phyloP scores from a whole-genome alignment of 1,284 basidiomycete genomes.

The Apiotrichum mycotoxinovorans region DNA sequence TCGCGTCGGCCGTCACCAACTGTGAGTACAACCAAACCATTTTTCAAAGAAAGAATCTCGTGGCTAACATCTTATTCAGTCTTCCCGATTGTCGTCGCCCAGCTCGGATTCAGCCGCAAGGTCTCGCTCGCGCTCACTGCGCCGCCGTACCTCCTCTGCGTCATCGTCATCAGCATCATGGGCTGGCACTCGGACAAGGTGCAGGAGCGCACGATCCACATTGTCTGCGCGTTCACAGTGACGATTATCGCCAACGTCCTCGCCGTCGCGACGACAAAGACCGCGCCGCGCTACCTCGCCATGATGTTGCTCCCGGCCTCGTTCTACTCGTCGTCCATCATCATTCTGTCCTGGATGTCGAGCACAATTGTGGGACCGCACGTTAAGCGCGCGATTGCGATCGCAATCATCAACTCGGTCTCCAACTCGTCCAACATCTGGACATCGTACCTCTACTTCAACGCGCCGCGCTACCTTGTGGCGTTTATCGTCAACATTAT shows the following conservation, averaged over 20 bases:
- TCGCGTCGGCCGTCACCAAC: slow-evolving; percentile 44
- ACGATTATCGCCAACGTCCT: slow-evolving; percentile 56
- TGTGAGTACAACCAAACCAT: no score
- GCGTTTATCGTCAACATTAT: slow-evolving; percentile 29
- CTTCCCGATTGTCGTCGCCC: slow-evolving; percentile 41
- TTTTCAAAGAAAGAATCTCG: slow-evolving; percentile 24
- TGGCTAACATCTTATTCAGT: no score
- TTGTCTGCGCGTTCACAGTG: slow-evolving; percentile 27
- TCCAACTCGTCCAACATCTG: slow-evolving; percentile 25
- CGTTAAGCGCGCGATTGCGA: slow-evolving; percentile 31
- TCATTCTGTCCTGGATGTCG: slow-evolving; percentile 30
- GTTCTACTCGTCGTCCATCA: slow-evolving; percentile 34
- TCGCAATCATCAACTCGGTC: slow-evolving; percentile 37
- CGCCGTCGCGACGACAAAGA: slow-evolving; percentile 20
- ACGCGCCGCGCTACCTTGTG: slow-evolving; percentile 20
- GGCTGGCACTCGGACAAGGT: slow-evolving; percentile 18
- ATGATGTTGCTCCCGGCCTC: slow-evolving; percentile 22
- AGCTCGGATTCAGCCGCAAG: slow-evolving; percentile 44
- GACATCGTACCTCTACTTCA: slow-evolving; percentile 29
- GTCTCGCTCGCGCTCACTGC: slow-evolving; percentile 44
- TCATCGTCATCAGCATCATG: slow-evolving; percentile 23
- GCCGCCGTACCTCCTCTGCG: slow-evolving; percentile 41
- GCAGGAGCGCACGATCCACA: slow-evolving; percentile 10
- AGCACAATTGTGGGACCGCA: slow-evolving; percentile 31
- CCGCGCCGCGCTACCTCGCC: slow-evolving; percentile 28